Conservation (phyloP, 1,139 yeast genomes). For the Nakaseomyces sp. region DNA sequence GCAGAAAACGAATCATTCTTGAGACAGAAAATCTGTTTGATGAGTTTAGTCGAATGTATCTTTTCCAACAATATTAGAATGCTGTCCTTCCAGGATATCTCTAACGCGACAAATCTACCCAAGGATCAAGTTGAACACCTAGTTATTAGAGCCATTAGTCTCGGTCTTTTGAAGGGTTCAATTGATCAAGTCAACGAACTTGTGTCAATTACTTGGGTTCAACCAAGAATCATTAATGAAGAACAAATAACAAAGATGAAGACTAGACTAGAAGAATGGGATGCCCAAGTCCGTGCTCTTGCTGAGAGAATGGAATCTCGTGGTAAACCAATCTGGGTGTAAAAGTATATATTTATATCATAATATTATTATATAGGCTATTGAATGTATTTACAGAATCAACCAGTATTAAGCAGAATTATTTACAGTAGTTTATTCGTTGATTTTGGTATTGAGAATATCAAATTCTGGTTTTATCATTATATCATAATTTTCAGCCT, state of each 20-base stretch:
- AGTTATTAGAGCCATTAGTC: conserved; percentile 82
- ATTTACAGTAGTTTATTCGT: too few relatives aligned
- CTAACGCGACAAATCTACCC: conserved; percentile 61
- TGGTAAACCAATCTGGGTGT: conserved; percentile 54
- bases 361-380: too few relatives aligned
- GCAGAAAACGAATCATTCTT: conserved; percentile 56
- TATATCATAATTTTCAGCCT: too few relatives aligned
- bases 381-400: neutral
- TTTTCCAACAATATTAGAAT: conserved; percentile 70
- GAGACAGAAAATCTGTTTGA: conserved; percentile 83
- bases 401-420: too few relatives aligned
- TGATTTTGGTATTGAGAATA: too few relatives aligned
- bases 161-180: conserved; percentile 73
- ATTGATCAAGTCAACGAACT: conserved; percentile 79
- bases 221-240: conserved; percentile 82
- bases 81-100: conserved; percentile 64
- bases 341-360: too few relatives aligned
- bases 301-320: conserved; percentile 49
- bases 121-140: conserved; percentile 70
- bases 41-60: conserved; percentile 82
- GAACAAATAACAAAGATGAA: conserved; percentile 73
- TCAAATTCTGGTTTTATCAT: too few relatives aligned
- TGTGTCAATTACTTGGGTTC: conserved; percentile 85
- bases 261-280: conserved; percentile 69
- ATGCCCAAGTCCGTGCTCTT: conserved; percentile 57